phyloP scores from a whole-genome alignment of 768 basidiomycete genomes.

The Mycena filopes region DNA sequence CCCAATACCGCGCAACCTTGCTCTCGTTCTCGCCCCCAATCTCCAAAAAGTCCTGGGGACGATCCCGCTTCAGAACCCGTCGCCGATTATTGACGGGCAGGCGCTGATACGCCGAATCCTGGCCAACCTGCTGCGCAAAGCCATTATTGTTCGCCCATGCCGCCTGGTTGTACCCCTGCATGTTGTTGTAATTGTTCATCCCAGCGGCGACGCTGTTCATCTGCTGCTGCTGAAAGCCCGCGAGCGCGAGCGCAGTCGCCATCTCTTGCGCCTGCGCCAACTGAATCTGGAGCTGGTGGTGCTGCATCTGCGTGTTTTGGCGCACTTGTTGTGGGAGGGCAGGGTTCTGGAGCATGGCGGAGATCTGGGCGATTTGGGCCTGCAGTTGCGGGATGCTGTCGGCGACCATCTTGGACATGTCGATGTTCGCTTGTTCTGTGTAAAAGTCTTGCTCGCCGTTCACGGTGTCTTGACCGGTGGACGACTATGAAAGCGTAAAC shows the following conservation, averaged over 20 bases:
- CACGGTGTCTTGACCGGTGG: constrained; percentile 32
- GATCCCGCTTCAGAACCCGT: constrained; percentile 80
- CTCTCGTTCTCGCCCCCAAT: constrained; percentile 70
- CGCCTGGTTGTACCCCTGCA: constrained; percentile 50
- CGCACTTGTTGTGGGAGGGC: constrained; percentile 77
- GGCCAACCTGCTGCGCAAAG: constrained; percentile 70
- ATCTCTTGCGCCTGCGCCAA: constrained; percentile 84
- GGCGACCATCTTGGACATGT: constrained; percentile 76
- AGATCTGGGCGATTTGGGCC: constrained; percentile 85
- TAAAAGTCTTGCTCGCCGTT: constrained; percentile 72
- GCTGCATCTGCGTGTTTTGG: constrained; percentile 84
- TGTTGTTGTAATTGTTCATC: constrained; percentile 53
- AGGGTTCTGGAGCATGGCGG: constrained; percentile 82
- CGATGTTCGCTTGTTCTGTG: constrained; percentile 73
- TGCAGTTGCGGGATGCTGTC: constrained; percentile 85
- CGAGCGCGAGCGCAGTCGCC: constrained; percentile 70
- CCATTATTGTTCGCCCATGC: constrained; percentile 56
- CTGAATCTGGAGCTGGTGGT: constrained; percentile 82
- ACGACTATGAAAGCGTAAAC: constrained; percentile 25
- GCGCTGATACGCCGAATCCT: constrained; percentile 90
- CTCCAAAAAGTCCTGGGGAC: constrained; percentile 87
- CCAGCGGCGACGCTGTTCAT: constrained; percentile 51
- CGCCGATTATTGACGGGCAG: constrained; percentile 85
- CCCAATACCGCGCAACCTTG: constrained; percentile 83
- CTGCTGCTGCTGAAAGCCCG: constrained; percentile 67